Evolutionary conservation across 1,284 basidiomycete genomes (phyloP).

Genomic region (Sanghuangporus baumii): DNA sequence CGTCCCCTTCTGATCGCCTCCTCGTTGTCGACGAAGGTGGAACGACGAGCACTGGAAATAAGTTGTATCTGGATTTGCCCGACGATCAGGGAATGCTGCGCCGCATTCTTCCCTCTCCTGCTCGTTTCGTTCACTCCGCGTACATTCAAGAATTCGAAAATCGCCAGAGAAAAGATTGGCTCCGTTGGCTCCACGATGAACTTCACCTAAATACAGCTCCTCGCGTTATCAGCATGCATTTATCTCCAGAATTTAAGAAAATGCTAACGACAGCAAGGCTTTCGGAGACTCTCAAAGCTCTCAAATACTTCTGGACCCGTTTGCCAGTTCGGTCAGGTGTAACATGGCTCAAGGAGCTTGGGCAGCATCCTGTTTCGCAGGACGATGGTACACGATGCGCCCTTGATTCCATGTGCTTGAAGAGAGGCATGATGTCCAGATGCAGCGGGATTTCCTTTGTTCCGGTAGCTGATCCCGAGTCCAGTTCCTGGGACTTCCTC

Average conservation of each 20-base stretch:
- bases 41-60: neutral
- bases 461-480: conserved; percentile 18
- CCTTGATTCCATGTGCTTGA: neutral
- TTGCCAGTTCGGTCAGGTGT: neutral
- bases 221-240: neutral
- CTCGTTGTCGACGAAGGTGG: neutral
- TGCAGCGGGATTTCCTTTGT: conserved; percentile 14
- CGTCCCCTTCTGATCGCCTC: neutral
- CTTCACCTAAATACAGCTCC: neutral
- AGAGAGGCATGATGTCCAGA: neutral
- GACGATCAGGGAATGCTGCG: neutral
- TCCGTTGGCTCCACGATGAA: neutral
- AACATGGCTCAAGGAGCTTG: neutral
- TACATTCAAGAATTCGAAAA: neutral
- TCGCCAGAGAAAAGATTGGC: neutral
- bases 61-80: neutral
- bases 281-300: neutral
- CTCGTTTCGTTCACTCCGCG: neutral
- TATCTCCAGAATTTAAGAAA: neutral
- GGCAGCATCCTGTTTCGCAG: neutral
- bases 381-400: neutral
- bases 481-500: conserved; percentile 18
- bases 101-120: neutral
- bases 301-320: neutral
- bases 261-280: neutral